Evolutionary conservation across 108 stramenopile genomes (phyloP).

Genomic region (Chaetoceros muelleri): DNA sequence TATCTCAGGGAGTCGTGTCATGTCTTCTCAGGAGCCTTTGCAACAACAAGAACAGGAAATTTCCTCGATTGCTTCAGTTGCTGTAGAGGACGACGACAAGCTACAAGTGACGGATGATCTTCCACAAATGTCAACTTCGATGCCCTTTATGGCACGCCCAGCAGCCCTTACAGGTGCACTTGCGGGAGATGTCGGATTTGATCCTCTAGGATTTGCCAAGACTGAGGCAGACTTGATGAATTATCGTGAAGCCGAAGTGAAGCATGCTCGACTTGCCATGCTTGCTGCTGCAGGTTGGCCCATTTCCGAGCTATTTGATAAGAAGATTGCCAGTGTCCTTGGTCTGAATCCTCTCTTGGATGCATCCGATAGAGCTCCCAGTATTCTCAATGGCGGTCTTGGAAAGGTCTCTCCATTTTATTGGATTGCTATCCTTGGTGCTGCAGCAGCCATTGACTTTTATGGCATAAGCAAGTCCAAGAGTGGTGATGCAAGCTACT

Average conservation of each 20-base stretch:
- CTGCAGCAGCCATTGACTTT: constrained; percentile 65
- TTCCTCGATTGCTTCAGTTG: not conserved
- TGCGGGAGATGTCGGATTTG: constrained; percentile 88
- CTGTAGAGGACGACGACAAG: not conserved
- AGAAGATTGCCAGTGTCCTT: constrained; percentile 50
- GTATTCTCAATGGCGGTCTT: constrained; percentile 78
- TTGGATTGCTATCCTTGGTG: constrained; percentile 52
- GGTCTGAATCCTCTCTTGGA: constrained; percentile 41
- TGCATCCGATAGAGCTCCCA: constrained; percentile 58
- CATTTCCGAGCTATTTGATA: constrained; percentile 63
- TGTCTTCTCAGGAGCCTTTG: no score
- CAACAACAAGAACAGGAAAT: no score
- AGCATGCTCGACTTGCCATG: no score
- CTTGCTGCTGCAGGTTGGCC: constrained; percentile 86
- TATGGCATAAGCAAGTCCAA: constrained; percentile 37
- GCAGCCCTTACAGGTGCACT: constrained; percentile 50
- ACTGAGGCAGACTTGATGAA: constrained; percentile 25
- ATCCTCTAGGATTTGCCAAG: constrained; percentile 82
- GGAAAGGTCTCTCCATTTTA: constrained; percentile 76
- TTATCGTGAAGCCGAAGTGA: constrained; percentile 79
- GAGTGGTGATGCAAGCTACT: constrained; percentile 25
- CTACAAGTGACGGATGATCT: no score
- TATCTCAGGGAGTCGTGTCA: no score
- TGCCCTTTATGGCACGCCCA: constrained; percentile 71
- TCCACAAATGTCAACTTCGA: constrained; percentile 37